These are phyloP conservation scores for Glarea lozoyensis DNA, from an alignment of 495 filamentous ascomycete genomes.

Conservation along the genomic window DNA sequence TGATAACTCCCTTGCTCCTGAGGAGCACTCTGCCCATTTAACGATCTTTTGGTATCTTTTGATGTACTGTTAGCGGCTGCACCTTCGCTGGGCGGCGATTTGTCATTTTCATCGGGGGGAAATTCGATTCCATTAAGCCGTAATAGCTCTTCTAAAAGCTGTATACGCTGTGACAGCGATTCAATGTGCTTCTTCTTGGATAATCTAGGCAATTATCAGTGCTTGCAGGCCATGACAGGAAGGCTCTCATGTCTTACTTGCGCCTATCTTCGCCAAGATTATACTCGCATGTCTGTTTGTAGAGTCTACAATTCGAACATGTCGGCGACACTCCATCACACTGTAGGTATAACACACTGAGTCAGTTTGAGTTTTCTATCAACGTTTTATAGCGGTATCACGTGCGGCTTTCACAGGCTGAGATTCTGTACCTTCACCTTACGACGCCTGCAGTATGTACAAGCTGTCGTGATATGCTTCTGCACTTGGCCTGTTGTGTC, in stretches of 20 bases:
- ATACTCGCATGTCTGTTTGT: neutral
- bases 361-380: too few species aligned
- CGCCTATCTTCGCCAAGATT: neutral
- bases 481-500: too few species aligned
- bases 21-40: too few species aligned
- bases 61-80: neutral
- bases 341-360: neutral
- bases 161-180: neutral
- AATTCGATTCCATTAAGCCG: neutral
- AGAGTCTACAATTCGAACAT: neutral
- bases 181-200: neutral
- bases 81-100: neutral
- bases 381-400: too few species aligned
- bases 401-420: neutral
- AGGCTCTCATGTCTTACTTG: neutral
- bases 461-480: neutral
- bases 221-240: neutral
- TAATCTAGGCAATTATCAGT: neutral
- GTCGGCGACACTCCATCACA: neutral
- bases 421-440: neutral
- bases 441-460: neutral
- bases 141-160: neutral
- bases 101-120: neutral
- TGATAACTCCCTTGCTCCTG: too few species aligned
- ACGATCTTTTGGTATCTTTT: neutral